Conservation (phyloP, 2,329 filamentous ascomycete genomes). For the Microascus cirrosus region DNA sequence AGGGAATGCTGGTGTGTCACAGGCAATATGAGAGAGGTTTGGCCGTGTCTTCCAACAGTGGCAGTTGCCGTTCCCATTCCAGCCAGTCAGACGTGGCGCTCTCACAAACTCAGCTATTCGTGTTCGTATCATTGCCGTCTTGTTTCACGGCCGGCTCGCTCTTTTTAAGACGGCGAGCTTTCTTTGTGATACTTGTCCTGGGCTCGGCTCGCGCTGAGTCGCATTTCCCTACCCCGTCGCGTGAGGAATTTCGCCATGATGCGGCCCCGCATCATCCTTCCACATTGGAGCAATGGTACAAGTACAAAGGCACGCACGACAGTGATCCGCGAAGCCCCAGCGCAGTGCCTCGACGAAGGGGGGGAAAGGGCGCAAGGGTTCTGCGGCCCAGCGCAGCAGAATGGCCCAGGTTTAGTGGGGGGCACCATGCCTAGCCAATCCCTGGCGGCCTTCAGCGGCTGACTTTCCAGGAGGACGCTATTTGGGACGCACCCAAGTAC, state of each 20-base stretch:
- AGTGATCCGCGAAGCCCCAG: neutral
- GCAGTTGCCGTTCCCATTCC: neutral
- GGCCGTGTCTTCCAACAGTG: neutral
- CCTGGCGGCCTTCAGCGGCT: neutral
- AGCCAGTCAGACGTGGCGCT: neutral
- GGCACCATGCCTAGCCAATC: neutral
- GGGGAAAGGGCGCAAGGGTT: neutral
- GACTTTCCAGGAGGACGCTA: neutral
- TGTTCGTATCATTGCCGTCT: neutral
- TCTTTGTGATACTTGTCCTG: neutral
- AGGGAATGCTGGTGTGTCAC: neutral
- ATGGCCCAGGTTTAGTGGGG: neutral
- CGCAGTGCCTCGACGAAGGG: neutral
- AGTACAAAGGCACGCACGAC: neutral
- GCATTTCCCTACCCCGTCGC: neutral
- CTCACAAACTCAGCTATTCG: neutral
- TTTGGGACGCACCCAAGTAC: neutral
- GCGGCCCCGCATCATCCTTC: neutral
- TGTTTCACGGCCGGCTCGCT: neutral
- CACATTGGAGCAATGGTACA: neutral
- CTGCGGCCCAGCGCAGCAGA: neutral
- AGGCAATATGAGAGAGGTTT: neutral
- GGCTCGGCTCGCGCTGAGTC: neutral
- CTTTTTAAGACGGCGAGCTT: neutral
- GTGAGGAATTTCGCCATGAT: neutral